phyloP scores from a whole-genome alignment of 345 rosid genomes.

The Ceriops tagal region DNA sequence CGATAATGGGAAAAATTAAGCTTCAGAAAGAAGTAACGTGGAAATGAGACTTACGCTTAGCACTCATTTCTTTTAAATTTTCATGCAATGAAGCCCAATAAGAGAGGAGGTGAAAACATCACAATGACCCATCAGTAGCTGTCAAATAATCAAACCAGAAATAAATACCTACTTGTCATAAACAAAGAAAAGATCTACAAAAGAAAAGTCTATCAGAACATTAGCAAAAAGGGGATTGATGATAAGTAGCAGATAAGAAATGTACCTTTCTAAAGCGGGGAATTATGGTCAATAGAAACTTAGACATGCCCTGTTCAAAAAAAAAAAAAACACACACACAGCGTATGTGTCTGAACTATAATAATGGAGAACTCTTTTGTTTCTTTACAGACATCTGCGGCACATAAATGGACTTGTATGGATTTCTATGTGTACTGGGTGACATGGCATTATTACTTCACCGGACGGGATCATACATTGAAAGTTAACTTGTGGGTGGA shows the following conservation, averaged over 20 bases:
- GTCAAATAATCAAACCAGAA: not conserved
- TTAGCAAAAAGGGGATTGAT: not conserved
- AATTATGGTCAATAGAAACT: conserved; percentile 71
- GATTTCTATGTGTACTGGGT: too few species aligned
- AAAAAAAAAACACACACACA: not conserved
- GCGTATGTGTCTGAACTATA: too few species aligned
- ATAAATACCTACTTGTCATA: not conserved
- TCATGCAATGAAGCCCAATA: not conserved
- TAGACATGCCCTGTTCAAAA: conserved; percentile 54
- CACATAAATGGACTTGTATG: too few species aligned
- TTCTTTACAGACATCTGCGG: too few species aligned
- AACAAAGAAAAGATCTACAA: not conserved
- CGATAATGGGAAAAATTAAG: too few species aligned
- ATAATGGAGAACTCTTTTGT: too few species aligned
- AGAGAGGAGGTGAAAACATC: not conserved
- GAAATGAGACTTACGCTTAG: not conserved
- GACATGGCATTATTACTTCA: too few species aligned
- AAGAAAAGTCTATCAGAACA: too few species aligned
- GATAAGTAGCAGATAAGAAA: not conserved
- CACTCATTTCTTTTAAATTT: not conserved
- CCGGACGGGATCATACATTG: too few species aligned
- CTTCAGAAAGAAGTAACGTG: too few species aligned
- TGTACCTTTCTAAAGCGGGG: conserved; percentile 86
- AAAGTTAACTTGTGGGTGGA: too few species aligned
- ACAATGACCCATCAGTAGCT: too few species aligned